phyloP scores from a whole-genome alignment of 2,329 filamentous ascomycete genomes.

The Phialocephala sp. region DNA sequence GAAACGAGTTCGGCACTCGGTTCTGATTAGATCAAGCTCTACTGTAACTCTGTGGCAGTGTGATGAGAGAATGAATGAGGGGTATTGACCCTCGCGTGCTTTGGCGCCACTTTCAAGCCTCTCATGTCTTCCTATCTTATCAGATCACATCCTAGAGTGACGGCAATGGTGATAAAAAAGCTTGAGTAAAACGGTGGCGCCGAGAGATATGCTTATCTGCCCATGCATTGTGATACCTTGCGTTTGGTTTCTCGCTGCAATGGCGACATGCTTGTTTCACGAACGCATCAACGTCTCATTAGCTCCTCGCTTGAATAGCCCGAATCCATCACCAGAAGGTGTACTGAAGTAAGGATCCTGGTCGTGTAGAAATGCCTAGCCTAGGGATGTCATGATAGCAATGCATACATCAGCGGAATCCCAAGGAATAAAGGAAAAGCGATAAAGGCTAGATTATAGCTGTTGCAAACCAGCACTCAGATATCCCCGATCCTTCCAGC shows the following conservation, averaged over 20 bases:
- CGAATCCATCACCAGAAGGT: not conserved
- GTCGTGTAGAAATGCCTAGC: not conserved
- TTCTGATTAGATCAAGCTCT: not conserved
- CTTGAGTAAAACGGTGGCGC: slow-evolving; percentile 10
- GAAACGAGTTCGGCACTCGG: not conserved
- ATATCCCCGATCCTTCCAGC: not conserved
- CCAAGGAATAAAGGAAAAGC: not conserved
- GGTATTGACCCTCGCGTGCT: too few species aligned
- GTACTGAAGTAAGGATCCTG: not conserved
- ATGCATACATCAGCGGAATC: slow-evolving; percentile 6
- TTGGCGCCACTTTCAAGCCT: not conserved
- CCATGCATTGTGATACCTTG: slow-evolving; percentile 10
- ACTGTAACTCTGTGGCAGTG: too few species aligned
- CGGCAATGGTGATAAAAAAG: slow-evolving; percentile 7
- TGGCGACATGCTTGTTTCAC: slow-evolving; percentile 2
- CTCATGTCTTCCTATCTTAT: not conserved
- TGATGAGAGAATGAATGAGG: not conserved
- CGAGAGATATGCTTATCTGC: slow-evolving; percentile 10
- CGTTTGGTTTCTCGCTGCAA: slow-evolving; percentile 2
- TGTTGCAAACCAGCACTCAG: not conserved
- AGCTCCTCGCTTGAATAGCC: not conserved
- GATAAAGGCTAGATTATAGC: not conserved
- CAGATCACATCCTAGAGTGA: slow-evolving; percentile 1
- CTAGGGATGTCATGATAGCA: slow-evolving; percentile 4
- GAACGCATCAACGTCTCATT: not conserved